Base-by-base conservation (phyloP, 805 yeast genomes). In the Ogataea nitratoaversa region DNA sequence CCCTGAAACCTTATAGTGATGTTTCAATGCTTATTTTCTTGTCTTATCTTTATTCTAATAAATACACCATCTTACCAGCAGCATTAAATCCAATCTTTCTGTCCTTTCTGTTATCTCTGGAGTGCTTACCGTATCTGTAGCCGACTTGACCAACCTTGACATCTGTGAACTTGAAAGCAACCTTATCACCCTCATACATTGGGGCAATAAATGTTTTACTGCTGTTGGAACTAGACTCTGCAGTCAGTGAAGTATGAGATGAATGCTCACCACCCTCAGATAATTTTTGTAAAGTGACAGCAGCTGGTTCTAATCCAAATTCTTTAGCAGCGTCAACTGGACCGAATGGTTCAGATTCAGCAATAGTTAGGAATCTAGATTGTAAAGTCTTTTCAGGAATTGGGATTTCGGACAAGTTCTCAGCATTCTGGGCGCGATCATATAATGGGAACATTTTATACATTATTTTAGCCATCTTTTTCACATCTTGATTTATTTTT, bases 291-390 rank as follows among this genome's bases (percentile, higher is more conserved):
- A 90, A 71, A 3, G 93, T 84, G 28, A 72, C 78, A 35, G 79
- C 76, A 22, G 98, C 97, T n/a, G 96, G 95, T 60, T 86, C 90
- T 48, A 91, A 71, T 32, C 75, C 89, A 48, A 87, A 77, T 30
- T 84, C 76, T 42, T 79, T 70, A 36, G 99, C 96, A 12, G 99
- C 97, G 58, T 93, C 98, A 5, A 89, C 74, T 5, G 97, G 95
- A 6, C 96, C 96, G 60, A 91, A 90, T 8, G 96, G 95, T 67
- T 89, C 95, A 20, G 89, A 81, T 66, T 91, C 99, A 8, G 96
- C 91, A 60, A 91, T 82, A 11, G 95, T 84, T 58, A 87, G 65
- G 69, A 90, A 90, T 49, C 91, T 72, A 48, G 95, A 87, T 48
- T 79, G 79, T 47, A 82, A 70, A 2, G 95, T 84, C 64, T 83